These are phyloP conservation scores for Isatis tinctoria DNA, from an alignment of 345 rosid genomes.

Conservation along the genomic window DNA sequence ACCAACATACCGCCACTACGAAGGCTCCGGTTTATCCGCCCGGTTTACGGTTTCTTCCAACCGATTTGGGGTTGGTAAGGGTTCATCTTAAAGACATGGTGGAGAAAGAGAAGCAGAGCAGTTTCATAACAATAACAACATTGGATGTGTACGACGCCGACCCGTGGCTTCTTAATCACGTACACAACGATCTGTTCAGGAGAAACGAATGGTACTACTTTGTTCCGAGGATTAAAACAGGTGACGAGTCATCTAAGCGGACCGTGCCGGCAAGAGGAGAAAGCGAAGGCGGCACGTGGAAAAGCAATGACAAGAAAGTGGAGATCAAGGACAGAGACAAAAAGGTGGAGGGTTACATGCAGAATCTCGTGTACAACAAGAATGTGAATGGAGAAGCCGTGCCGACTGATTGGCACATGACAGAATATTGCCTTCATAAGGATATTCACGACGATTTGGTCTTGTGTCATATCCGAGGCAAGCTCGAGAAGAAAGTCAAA, in stretches of 20 bases:
- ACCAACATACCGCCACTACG: too few relatives aligned
- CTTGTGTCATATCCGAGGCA: neutral
- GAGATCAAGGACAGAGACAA: neutral
- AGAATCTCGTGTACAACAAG: neutral
- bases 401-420: neutral
- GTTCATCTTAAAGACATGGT: neutral
- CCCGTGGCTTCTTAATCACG: conserved; percentile 11
- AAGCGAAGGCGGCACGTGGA: neutral
- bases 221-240: neutral
- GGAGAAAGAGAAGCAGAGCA: neutral
- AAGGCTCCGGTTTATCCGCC: neutral
- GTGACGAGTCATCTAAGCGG: neutral
- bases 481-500: neutral
- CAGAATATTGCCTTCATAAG: neutral
- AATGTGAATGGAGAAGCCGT: neutral
- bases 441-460: neutral
- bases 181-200: neutral
- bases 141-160: neutral
- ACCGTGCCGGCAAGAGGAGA: neutral
- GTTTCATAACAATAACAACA: conserved; percentile 3
- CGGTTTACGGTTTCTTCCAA: neutral
- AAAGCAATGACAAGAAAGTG: neutral
- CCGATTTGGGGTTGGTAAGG: neutral
- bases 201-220: neutral
- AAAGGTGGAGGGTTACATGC: neutral